A percentile compares a stretch with the other conserved stretches of the same genome.
These are phyloP conservation scores for Cyphellophora europaea DNA, from an alignment of 2,329 filamentous ascomycete genomes.

Conservation along the genomic window DNA sequence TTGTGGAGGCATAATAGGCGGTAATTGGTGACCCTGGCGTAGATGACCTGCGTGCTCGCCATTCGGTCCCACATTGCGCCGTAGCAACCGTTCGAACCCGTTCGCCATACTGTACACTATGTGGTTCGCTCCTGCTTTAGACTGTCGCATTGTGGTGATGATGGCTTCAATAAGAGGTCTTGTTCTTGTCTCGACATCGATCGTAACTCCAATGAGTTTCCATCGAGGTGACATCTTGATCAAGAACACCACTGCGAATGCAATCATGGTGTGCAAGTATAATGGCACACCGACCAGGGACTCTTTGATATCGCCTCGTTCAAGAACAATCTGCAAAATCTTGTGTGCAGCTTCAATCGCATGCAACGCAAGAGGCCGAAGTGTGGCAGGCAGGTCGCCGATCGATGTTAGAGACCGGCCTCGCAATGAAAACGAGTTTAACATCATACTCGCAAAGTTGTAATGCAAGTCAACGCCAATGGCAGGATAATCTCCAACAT, in stretches of 20 bases:
- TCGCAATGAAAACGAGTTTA: constrained; percentile 35
- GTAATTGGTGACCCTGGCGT: neutral
- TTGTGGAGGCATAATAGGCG: neutral
- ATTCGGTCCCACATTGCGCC: constrained; percentile 11
- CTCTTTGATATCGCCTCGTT: constrained; percentile 39
- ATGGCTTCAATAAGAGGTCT: constrained; percentile 17
- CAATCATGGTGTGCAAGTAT: constrained; percentile 34
- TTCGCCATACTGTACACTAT: constrained; percentile 19
- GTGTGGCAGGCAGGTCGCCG: constrained; percentile 22
- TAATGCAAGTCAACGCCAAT: constrained; percentile 41
- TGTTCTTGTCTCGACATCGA: constrained; percentile 16
- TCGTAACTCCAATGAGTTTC: constrained; percentile 17
- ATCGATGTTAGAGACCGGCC: constrained; percentile 34
- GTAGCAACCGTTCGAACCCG: constrained; percentile 17
- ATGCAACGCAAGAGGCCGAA: constrained; percentile 26
- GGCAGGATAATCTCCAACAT: constrained; percentile 19
- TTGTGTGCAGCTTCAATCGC: constrained; percentile 39
- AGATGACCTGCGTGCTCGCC: constrained; percentile 1
- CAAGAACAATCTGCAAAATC: constrained; percentile 36
- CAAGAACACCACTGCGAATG: constrained; percentile 36
- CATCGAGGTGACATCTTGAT: constrained; percentile 28
- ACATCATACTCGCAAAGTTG: constrained; percentile 44
- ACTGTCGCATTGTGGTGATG: constrained; percentile 12
- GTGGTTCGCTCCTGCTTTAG: constrained; percentile 14
- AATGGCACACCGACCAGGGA: constrained; percentile 39